Evolutionary conservation across 1,284 basidiomycete species (phyloP).

Genomic region (Pyrrhoderma lamaoense): DNA sequence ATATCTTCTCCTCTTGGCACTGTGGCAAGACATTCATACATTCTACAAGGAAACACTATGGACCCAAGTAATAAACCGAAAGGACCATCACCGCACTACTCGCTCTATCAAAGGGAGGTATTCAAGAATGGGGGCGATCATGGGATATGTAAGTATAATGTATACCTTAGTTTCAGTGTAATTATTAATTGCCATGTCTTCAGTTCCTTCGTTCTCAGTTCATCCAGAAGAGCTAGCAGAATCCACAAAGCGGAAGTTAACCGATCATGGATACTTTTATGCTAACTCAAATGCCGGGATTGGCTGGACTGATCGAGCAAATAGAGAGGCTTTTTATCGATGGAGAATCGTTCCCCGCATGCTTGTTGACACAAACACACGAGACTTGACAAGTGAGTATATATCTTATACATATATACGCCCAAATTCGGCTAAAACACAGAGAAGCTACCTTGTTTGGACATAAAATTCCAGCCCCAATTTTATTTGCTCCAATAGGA

Average conservation of each 20-base stretch:
- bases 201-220: slow-evolving; percentile 34
- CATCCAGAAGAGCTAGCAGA: slow-evolving; percentile 45
- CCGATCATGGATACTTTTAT: slow-evolving; percentile 46
- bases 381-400: slow-evolving; percentile 40
- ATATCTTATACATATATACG: not conserved
- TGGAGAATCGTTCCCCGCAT: slow-evolving; percentile 51
- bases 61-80: slow-evolving; percentile 47
- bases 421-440: not conserved
- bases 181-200: not conserved
- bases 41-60: slow-evolving; percentile 25
- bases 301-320: slow-evolving; percentile 48
- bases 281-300: slow-evolving; percentile 52
- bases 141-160: slow-evolving; percentile 33
- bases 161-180: not conserved
- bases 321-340: slow-evolving; percentile 44
- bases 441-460: slow-evolving; percentile 43
- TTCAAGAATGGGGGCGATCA: slow-evolving; percentile 39
- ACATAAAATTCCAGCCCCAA: slow-evolving; percentile 44
- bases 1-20: too few relatives aligned
- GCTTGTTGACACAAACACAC: slow-evolving; percentile 49
- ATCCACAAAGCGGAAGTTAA: slow-evolving; percentile 44
- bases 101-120: slow-evolving; percentile 46
- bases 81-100: slow-evolving; percentile 48
- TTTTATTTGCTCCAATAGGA: slow-evolving; percentile 51
- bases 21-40: too few relatives aligned